Base-by-base conservation (phyloP, 1,284 basidiomycete genomes). In the Wallemia hederae region DNA sequence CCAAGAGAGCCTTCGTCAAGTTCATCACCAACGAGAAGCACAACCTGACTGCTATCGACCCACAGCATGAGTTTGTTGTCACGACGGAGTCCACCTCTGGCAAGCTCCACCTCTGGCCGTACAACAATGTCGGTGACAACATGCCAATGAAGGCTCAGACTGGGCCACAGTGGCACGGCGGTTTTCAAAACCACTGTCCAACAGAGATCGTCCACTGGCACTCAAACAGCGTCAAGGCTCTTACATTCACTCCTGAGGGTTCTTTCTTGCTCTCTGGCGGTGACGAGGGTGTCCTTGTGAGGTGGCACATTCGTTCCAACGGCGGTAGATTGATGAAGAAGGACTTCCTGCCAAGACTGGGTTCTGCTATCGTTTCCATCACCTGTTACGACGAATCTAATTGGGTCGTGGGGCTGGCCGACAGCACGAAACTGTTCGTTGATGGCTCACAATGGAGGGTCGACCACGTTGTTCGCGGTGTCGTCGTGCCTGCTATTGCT, bases 121-220 rank as follows among this genome's bases (percentile, higher is more conserved):
- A 49, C 39, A 17, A 14, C n/a, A 22, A 17, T 7, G 3, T 49
- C 5, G 39, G 5, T 14, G 11, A 14, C 3, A 22, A 11, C 5
- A 17, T 11, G n/a, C 9, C 39, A n/a, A 22, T 22, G 11, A 49
- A 49, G 22, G 14, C 39, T 15, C 39, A 49, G n/a, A 22, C n/a
- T 7, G 11, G 3, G 14, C n/a, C 39, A 49, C 3, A 17, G 14
- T 17, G n/a, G 11, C 39, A 49, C 39, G 14, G 14, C 11, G 39
- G 39, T 7, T 49, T 11, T n/a, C 39, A 49, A n/a, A 49, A 49
- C 39, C 11, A 49, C 39, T 49, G 39, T 49, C 82, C 87, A 63
- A 92, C 89, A 0, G 84, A 86, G 0, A 79, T 81, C 2, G 72
- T 96, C 59, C 92, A 97, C 71, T 99, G 94, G 94, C 94, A 99